A percentile compares a stretch with the other conserved stretches of the same genome.
Conservation (phyloP, 768 basidiomycete species). For the Serpula lacrymans region DNA sequence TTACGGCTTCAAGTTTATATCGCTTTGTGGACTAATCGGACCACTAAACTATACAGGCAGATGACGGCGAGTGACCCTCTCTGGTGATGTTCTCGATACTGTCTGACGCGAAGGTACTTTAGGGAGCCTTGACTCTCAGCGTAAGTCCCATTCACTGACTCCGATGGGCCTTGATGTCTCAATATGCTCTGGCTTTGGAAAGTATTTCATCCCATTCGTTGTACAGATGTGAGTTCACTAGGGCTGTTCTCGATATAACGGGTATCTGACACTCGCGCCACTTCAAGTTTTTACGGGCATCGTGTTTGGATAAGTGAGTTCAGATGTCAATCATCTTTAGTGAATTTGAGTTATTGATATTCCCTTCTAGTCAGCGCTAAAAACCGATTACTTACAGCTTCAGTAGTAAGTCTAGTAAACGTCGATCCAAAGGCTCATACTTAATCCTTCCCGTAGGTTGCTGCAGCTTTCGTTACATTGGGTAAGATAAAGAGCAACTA, state of each 20-base stretch:
- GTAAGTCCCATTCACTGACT: background rate
- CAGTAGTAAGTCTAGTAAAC: background rate
- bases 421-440: background rate
- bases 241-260: background rate
- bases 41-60: too few relatives aligned
- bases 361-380: slow-evolving; percentile 1
- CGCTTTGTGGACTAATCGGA: too few relatives aligned
- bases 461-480: slow-evolving; percentile 1
- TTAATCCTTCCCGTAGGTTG: background rate
- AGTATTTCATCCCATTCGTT: background rate
- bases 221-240: slow-evolving; percentile 2
- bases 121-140: background rate
- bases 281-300: slow-evolving; percentile 4
- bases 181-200: background rate
- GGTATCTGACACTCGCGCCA: background rate
- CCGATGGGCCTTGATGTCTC: background rate
- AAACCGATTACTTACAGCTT: slow-evolving; percentile 1
- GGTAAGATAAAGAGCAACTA: background rate
- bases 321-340: background rate
- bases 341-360: background rate
- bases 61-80: too few relatives aligned
- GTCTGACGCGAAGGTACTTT: background rate
- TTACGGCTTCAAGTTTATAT: too few relatives aligned
- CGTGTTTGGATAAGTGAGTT: slow-evolving; percentile 8
- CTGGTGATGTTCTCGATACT: too few relatives aligned